Evolutionary conservation across 495 filamentous ascomycete species (phyloP).

Genomic region (Trichoderma gamsii): DNA sequence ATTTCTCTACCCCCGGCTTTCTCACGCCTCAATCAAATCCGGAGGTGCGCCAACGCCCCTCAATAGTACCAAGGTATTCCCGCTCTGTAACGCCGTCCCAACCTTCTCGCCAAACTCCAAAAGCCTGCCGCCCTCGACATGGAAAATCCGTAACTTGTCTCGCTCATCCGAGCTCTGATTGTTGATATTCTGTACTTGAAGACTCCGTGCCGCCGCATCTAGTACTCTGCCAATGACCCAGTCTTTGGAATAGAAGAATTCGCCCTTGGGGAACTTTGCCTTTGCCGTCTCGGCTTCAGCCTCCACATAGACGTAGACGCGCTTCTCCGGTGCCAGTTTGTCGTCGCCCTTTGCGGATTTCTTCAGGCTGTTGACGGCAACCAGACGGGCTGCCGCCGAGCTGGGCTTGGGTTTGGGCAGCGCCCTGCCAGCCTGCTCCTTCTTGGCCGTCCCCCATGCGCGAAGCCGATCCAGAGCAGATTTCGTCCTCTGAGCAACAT

Average conservation of each 20-base stretch:
- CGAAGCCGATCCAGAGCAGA: slow-evolving; percentile 63
- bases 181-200: slow-evolving; percentile 83
- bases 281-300: slow-evolving; percentile 73
- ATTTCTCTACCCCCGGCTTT: background rate
- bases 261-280: slow-evolving; percentile 65
- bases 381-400: slow-evolving; percentile 50
- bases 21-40: slow-evolving; percentile 40
- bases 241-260: slow-evolving; percentile 77
- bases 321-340: slow-evolving; percentile 67
- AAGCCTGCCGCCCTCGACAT: slow-evolving; percentile 82
- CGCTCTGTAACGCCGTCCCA: slow-evolving; percentile 61
- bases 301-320: slow-evolving; percentile 81
- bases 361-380: slow-evolving; percentile 70
- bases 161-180: slow-evolving; percentile 74
- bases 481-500: slow-evolving; percentile 44
- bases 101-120: slow-evolving; percentile 80
- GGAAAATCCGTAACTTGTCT: slow-evolving; percentile 75
- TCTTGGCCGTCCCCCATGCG: slow-evolving; percentile 46
- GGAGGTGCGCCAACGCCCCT: slow-evolving; percentile 66
- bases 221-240: slow-evolving; percentile 87
- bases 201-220: slow-evolving; percentile 74
- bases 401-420: slow-evolving; percentile 56
- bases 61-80: slow-evolving; percentile 84
- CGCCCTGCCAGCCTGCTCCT: slow-evolving; percentile 38
- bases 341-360: slow-evolving; percentile 83